phyloP scores from a whole-genome alignment of 2,329 filamentous ascomycete species.

The Diaporthe citriasiana region DNA sequence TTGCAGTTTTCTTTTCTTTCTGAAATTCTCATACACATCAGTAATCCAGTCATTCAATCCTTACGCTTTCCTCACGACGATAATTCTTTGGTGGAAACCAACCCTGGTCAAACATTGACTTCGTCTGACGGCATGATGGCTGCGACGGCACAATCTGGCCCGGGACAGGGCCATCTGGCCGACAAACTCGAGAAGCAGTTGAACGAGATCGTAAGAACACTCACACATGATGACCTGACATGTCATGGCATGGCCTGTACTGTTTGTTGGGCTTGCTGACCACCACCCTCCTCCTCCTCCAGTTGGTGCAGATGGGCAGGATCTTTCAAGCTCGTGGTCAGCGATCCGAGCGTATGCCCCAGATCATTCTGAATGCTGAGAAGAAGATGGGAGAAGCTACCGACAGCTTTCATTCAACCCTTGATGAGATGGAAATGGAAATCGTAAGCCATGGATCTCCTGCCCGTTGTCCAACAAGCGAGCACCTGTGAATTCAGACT shows the following conservation, averaged over 20 bases:
- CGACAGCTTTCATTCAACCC: constrained; percentile 41
- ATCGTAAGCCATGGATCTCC: constrained; percentile 37
- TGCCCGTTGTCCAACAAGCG: neutral
- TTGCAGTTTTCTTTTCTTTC: neutral
- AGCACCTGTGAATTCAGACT: neutral
- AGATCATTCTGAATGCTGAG: constrained; percentile 36
- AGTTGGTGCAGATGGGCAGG: constrained; percentile 43
- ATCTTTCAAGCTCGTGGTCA: constrained; percentile 34
- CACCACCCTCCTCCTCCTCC: neutral
- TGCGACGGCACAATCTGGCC: constrained; percentile 6
- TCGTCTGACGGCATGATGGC: constrained; percentile 1
- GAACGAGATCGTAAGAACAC: constrained; percentile 39
- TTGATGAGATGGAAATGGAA: constrained; percentile 43
- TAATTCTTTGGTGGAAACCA: neutral
- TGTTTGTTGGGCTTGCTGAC: constrained; percentile 22
- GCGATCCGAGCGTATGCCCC: constrained; percentile 34
- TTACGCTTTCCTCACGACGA: neutral
- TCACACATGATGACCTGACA: neutral
- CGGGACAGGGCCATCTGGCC: constrained; percentile 36
- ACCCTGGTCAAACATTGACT: neutral
- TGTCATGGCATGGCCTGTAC: neutral
- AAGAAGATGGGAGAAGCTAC: constrained; percentile 41
- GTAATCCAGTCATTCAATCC: neutral
- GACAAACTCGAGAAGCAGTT: constrained; percentile 41
- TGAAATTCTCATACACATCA: neutral